Base-by-base conservation (phyloP, 106 monocot species). In the Phalaenopsis aphrodite region DNA sequence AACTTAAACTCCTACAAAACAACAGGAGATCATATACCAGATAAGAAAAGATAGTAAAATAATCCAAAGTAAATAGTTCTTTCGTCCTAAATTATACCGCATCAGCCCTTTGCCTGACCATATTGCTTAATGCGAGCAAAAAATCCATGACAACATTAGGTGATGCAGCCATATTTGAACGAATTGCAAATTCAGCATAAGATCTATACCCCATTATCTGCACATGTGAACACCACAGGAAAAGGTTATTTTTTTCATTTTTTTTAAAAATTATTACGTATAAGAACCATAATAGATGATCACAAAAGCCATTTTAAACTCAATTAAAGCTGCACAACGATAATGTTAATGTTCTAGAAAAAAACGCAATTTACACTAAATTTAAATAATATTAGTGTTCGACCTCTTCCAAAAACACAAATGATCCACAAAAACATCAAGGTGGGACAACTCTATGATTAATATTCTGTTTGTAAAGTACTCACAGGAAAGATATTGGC, bases 161-260 rank as follows among this genome's bases (percentile, higher is more conserved):
- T 84, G 87, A 88, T 83, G 85, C 82, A 30, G 98, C 98, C 94
- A 98, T 85, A 80, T 92, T 98, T 77, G 90, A 82, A 42, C 81
- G 79, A 85, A 91, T 87, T 68, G 94, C 90, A 84, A 98, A 98
- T 48, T 98, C 94, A 80, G 90, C 81, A 87, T 89, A 98, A 65
- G 90, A 92, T 85, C 87, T 92, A 78, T 85, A 98, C 5, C 94
- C 92, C 90, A 98, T 88, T 81, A 91, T 85, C 94, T 98, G 85
- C 79, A 87, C 12, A 74, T 18, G 42, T 19, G n/a, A 74, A 42
- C 52, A 52, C 12, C 74, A 43, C 7, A 64, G 64, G 23, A 23
- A 64, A 24, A 64, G 23, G 5, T 64, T 64, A 64, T 23, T 23
- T 9, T 23, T 52, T 52, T 48, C 48, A 48, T 48, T 48, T 9